Evolutionary conservation across 106 monocot species (phyloP), one percentile per base, ranked within the genome.

Genomic region (Chionographis japonica): DNA sequence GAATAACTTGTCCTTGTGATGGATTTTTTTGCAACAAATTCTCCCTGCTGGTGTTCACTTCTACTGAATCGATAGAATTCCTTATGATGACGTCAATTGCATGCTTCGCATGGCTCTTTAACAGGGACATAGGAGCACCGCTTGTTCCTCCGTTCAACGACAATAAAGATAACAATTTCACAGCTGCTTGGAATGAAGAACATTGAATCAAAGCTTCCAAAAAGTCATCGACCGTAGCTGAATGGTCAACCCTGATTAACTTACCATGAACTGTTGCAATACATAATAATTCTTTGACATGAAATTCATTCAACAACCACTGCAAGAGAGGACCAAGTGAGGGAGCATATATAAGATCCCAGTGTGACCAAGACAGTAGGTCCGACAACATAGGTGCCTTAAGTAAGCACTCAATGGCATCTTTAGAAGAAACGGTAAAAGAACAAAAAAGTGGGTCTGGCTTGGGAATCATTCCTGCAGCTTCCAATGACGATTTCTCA

Each of bases 301-400:
- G 59, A 20, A 72, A 65, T 52, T 75, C 69, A 66, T 74, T 83
- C 39, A 90, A 68, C 55, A 92, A 65, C 93, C 90, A 98, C 6
- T 87, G 65, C 38, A 90, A 43, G 52, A 98, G 79, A 65, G 87
- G 73, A 11, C 98, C 98, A 52, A 98, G 71, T 68, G 87, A 83
- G 9, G 87, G 83, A 50, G 80, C 85, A 78, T 82, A 98, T 55
- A 83, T 40, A 72, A 77, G 8, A 75, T 98, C 90, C 98, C 98
- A 98, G 65, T 98, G 92, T n/a, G 93, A 90, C 89, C 92, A 98
- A 54, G 79, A 81, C 1, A 67, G 55, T 65, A 98, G 64, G 85
- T 98, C 98, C 40, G 87, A 90, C 54, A 98, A 50, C 84, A 98
- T 85, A 40, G 98, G 98, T 50, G 85, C 90, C 49, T 81, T 90